These are phyloP conservation scores for Pseudopediastrum boryanum DNA, from an alignment of 139 green algal genomes.

Conservation along the genomic window DNA sequence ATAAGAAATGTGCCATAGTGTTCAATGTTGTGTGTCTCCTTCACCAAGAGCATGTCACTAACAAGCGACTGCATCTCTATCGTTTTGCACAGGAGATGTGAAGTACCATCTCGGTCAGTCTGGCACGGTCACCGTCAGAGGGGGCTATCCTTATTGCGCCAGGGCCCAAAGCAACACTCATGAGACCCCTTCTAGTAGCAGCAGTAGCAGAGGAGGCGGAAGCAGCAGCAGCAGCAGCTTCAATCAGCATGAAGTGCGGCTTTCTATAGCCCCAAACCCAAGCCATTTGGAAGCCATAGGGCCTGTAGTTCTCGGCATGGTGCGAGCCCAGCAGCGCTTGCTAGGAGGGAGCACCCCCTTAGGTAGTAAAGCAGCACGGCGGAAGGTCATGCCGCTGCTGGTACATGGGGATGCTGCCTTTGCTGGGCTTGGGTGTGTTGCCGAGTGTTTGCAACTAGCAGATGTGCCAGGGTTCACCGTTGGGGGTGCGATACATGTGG, in stretches of 20 bases:
- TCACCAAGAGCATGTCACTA: too few species aligned
- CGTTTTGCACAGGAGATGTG: slow-evolving; percentile 68
- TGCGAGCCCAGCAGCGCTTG: slow-evolving; percentile 68
- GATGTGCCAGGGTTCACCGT: slow-evolving; percentile 66
- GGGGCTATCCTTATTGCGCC: not conserved
- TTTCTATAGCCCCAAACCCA: too few species aligned
- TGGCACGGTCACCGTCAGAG: slow-evolving; percentile 23
- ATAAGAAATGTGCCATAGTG: too few species aligned
- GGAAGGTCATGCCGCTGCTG: slow-evolving; percentile 54
- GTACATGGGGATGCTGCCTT: slow-evolving; percentile 81
- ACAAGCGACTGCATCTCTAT: too few species aligned
- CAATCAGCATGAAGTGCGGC: too few species aligned
- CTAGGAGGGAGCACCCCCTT: not conserved
- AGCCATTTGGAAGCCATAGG: slow-evolving; percentile 78
- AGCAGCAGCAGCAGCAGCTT: too few species aligned
- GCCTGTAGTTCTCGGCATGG: slow-evolving; percentile 79
- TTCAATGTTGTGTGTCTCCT: too few species aligned
- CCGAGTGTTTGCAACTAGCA: slow-evolving; percentile 65
- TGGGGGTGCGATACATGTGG: slow-evolving; percentile 79
- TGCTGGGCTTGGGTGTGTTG: slow-evolving; percentile 67
- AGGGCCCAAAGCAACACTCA: too few species aligned
- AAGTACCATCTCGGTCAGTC: slow-evolving; percentile 71
- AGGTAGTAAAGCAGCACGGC: slow-evolving; percentile 1
- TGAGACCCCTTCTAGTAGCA: too few species aligned
- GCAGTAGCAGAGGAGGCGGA: too few species aligned